Evolutionary conservation across 2,329 filamentous ascomycete genomes (phyloP), one percentile per base, ranked within the genome.

Genomic region (Eurotiales sp.): DNA sequence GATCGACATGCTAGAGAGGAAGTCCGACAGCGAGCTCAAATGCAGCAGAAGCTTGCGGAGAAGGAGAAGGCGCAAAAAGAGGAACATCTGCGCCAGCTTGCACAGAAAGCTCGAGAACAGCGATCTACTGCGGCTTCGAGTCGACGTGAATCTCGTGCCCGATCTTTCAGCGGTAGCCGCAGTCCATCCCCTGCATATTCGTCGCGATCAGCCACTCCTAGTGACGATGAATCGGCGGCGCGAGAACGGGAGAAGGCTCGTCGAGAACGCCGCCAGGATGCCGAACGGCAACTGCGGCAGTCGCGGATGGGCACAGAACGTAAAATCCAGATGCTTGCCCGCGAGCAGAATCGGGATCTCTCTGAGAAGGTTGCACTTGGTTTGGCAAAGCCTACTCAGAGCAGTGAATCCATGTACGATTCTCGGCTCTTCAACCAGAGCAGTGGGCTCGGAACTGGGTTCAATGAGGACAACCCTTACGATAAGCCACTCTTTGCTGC

Each of bases 381-480:
- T 3, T 74, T 97, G 44, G 93, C 93, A 5, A 99, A 97, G 70
- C 93, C 93, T 2, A 96, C 93, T 3, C 87, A 93, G 66, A 88
- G 85, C 46, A 86, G 86, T 50, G 93, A 99, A 69, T 85, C 88
- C 21, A 97, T 97, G 93, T 99, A 95, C 74, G 93, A 99, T 73
- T 95, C 90, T 2, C 81, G 93, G 36, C 74, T 99, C 25, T 99
- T 99, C 73, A 96, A 97, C 72, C 90, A 95, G 72, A 87, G 85
- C 5, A 91, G 87, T 61, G 93, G 93, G 0, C 95, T 99, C 66
- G 86, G 90, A 60, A 82, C 85, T 47, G 93, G 92, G 0, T 90
- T 96, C 79, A 99, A 99, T 69, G 93, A 99, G 70, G 93, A 99
- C 69, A 93, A 99, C 65, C 84, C 86, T 0, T 99, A 97, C 73